These are phyloP conservation scores for Aspergillus intermedius DNA, from an alignment of 2,329 filamentous ascomycete genomes.

Conservation along the genomic window DNA sequence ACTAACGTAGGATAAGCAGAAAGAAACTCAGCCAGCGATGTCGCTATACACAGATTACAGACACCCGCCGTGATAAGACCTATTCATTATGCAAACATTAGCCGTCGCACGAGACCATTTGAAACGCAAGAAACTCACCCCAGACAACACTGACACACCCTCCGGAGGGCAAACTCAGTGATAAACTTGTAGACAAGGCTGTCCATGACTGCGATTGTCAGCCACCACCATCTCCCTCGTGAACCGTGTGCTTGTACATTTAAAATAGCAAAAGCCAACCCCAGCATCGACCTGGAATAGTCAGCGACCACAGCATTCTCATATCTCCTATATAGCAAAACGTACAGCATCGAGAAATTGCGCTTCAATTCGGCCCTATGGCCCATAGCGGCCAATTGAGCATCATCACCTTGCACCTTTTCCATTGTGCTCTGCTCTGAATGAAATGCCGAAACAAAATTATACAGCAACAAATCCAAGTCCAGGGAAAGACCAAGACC, in stretches of 20 bases:
- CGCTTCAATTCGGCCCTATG: conserved; percentile 53
- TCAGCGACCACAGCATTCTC: conserved; percentile 6
- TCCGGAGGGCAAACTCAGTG: conserved; percentile 61
- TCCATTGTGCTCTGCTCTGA: conserved; percentile 11
- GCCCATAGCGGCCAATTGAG: conserved; percentile 50
- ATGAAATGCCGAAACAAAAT: conserved; percentile 1
- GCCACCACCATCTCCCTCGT: not conserved
- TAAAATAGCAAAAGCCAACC: conserved; percentile 56
- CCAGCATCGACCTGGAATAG: conserved; percentile 48
- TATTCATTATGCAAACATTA: conserved; percentile 2
- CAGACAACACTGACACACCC: conserved; percentile 66
- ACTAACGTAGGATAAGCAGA: conserved; percentile 52
- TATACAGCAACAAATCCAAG: not conserved
- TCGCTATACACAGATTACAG: conserved; percentile 63
- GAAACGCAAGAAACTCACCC: conserved; percentile 44
- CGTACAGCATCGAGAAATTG: conserved; percentile 49
- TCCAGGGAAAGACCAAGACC: not conserved
- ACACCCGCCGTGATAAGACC: conserved; percentile 53
- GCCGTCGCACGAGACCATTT: not conserved
- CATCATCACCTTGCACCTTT: conserved; percentile 37
- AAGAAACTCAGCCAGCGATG: conserved; percentile 63
- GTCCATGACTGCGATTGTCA: conserved; percentile 48
- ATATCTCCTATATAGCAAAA: not conserved
- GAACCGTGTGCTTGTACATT: conserved; percentile 33
- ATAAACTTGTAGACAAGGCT: conserved; percentile 52